Percentiles rank a stretch among this genome's conserved stretches.
Conservation (phyloP, 2,329 filamentous ascomycete species). For the Aspergillus ibericus region DNA sequence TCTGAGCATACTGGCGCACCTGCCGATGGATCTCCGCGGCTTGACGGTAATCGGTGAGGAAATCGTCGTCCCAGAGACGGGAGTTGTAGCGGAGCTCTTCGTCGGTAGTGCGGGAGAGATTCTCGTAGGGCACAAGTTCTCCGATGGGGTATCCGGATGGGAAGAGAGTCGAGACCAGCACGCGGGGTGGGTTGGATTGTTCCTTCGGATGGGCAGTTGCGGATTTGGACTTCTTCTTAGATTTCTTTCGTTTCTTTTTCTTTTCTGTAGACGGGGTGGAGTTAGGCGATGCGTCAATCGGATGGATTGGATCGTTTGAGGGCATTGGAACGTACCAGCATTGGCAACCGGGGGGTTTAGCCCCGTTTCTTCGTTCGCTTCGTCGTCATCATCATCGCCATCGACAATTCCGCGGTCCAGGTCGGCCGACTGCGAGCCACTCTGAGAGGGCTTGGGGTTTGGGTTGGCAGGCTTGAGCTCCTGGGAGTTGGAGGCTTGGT, state of each 20-base stretch:
- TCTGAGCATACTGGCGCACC: conserved; percentile 53
- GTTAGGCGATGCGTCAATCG: not conserved
- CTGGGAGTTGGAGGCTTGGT: conserved; percentile 1
- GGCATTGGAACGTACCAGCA: conserved; percentile 4
- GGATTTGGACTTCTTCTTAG: conserved; percentile 35
- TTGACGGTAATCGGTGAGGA: conserved; percentile 56
- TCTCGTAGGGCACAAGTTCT: conserved; percentile 44
- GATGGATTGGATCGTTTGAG: not conserved
- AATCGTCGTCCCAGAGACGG: conserved; percentile 47
- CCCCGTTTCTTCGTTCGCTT: conserved; percentile 9
- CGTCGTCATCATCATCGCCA: conserved; percentile 15
- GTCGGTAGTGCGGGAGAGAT: conserved; percentile 47
- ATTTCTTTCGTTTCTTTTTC: conserved; percentile 31
- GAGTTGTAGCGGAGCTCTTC: conserved; percentile 49
- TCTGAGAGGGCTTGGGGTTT: not conserved
- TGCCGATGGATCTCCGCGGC: conserved; percentile 59
- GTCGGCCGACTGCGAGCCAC: conserved; percentile 5
- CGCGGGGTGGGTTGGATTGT: conserved; percentile 51
- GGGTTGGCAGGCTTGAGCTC: conserved; percentile 8
- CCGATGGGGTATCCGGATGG: conserved; percentile 48
- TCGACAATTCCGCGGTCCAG: conserved; percentile 6
- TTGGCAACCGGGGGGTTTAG: not conserved
- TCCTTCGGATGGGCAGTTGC: conserved; percentile 18
- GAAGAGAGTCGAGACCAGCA: conserved; percentile 50
- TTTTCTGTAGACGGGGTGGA: not conserved